Evolutionary conservation across 495 filamentous ascomycete genomes (phyloP), one percentile per base, ranked within the genome.

Genomic region (Rusavskia elegans): DNA sequence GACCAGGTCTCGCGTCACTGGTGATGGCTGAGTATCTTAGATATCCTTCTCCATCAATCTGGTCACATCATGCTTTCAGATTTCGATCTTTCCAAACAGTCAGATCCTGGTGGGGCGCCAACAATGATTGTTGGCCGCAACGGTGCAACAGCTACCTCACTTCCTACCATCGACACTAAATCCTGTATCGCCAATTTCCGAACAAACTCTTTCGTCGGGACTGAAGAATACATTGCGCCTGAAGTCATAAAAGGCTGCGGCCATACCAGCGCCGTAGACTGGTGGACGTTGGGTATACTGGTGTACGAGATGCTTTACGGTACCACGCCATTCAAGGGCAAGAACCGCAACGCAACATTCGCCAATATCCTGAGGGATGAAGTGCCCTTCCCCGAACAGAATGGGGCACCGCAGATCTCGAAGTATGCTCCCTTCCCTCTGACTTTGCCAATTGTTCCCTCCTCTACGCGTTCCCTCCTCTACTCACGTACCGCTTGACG

Each of bases 261-360:
- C 19, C 92, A 98, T 64, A 98, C 92, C 7, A 96, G 89, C 59
- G 92, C 92, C 4, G 92, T 98, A 2, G 92, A 98, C 66, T 98
- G 92, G 92, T 98, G 92, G 92, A 98, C 92, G 2, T 70, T 98
- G 10, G 92, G 92, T 19, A 97, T 98, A 51, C 67, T 98, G 59
- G 85, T 97, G 52, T 98, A 95, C 58, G 92, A 98, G 66, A 98
- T 98, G 92, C 71, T 98, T n/a, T 97, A 85, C 67, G 93, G 92
- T 20, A 97, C 89, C 3, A 98, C 92, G 1, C 92, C 92, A 0
- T 98, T 98, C 78, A 98, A 98, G 70, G 92, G 92, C 58, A 97
- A 98, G 79, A 98, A 94, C 67, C 80, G 92, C 35, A 98, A 97
- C 62, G 87, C 87, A 16, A 98, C 92, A 1, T 98, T 98, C 69